Conservation (phyloP, 2,329 filamentous ascomycete genomes). For the Fonsecaea pedrosoi region DNA sequence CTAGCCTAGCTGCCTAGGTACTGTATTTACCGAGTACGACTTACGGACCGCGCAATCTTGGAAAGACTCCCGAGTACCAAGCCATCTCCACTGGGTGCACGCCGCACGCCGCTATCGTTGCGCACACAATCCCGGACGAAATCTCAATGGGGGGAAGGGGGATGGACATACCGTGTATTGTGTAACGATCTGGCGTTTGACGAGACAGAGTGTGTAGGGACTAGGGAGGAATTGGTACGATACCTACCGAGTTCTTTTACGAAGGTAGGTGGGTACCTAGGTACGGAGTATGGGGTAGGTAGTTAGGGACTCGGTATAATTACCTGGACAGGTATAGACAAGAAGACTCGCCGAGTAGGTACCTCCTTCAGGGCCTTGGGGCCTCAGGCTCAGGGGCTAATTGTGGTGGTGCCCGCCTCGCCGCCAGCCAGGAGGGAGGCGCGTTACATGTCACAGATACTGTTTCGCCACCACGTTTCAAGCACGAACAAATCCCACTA, state of each 20-base stretch:
- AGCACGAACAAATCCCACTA: not conserved
- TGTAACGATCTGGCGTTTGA: conserved; percentile 9
- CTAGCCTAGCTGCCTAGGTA: too few species aligned
- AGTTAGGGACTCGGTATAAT: too few species aligned
- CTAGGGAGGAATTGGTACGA: too few species aligned
- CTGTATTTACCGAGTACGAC: too few species aligned
- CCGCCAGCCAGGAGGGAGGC: not conserved
- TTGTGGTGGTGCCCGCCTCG: not conserved
- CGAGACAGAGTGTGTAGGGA: not conserved
- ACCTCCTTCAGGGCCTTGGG: not conserved
- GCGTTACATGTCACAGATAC: too few species aligned
- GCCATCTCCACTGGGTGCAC: not conserved
- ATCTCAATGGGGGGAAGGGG: not conserved
- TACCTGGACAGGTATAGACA: too few species aligned
- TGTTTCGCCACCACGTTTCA: conserved; percentile 3
- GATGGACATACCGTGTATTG: not conserved
- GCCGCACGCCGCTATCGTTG: not conserved
- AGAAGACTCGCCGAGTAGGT: too few species aligned
- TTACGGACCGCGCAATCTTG: not conserved
- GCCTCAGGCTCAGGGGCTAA: not conserved
- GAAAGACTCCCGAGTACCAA: not conserved
- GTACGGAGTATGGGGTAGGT: too few species aligned
- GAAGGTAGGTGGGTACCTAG: too few species aligned
- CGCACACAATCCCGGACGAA: not conserved
- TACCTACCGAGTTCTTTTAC: too few species aligned